Evolutionary conservation across 1,139 yeast species (phyloP).

Genomic region (Lodderomyces margitis): DNA sequence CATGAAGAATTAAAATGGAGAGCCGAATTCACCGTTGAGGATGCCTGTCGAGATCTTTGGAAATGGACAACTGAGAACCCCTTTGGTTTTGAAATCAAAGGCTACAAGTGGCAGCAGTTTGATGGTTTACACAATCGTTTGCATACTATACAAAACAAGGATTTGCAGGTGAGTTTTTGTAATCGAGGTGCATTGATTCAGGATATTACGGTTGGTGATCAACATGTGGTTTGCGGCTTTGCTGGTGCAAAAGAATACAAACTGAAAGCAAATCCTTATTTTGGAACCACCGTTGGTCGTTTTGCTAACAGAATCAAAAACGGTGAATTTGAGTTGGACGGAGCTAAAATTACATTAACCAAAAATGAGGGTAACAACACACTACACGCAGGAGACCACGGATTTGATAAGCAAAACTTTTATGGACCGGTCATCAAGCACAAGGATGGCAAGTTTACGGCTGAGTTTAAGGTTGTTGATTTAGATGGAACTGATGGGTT

Average conservation of each 20-base stretch:
- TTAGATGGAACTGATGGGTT: constrained; percentile 51
- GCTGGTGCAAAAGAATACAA: constrained; percentile 36
- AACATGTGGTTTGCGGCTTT: constrained; percentile 34
- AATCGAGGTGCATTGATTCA: constrained; percentile 56
- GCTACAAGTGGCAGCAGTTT: constrained; percentile 35
- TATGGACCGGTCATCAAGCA: constrained; percentile 50
- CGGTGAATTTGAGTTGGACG: constrained; percentile 44
- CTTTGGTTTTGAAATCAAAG: constrained; percentile 51
- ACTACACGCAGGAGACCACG: constrained; percentile 52
- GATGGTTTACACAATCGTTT: constrained; percentile 33
- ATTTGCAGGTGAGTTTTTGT: constrained; percentile 43
- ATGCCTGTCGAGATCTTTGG: constrained; percentile 77
- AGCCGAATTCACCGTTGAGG: constrained; percentile 54
- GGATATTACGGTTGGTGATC: constrained; percentile 34
- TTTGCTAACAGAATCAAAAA: constrained; percentile 58
- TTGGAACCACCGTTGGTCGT: constrained; percentile 66
- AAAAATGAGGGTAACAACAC: constrained; percentile 40
- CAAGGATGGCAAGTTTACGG: constrained; percentile 29
- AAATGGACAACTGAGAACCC: constrained; percentile 74
- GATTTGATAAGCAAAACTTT: constrained; percentile 50
- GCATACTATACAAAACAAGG: constrained; percentile 35
- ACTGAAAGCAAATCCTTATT: constrained; percentile 43
- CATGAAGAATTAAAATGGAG: constrained; percentile 64
- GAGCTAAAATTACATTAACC: constrained; percentile 37
- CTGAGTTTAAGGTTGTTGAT: constrained; percentile 44